phyloP scores from a whole-genome alignment of 225 moss, liverwort and hornwort genomes.

The Thuidium tamariscinum region DNA sequence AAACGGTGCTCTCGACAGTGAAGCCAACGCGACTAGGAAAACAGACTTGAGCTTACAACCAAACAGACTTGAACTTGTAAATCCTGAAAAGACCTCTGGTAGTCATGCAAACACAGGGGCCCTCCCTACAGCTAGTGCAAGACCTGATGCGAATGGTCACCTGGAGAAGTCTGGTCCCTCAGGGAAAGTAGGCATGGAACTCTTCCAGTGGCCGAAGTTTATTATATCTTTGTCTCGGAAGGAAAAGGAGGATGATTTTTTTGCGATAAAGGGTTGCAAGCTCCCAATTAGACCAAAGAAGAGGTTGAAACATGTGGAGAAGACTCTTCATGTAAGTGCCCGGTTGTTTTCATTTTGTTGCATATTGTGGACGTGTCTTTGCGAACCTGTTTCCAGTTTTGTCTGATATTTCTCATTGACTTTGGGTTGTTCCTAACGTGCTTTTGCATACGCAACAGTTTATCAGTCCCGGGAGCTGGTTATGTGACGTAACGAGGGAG shows the following conservation, averaged over 20 bases:
- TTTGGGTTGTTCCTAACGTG: not conserved
- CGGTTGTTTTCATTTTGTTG: not conserved
- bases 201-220: conserved; percentile 94
- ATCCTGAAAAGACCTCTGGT: conserved; percentile 39
- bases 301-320: conserved; percentile 86
- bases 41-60: conserved; percentile 36
- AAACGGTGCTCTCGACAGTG: conserved; percentile 36
- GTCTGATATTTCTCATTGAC: not conserved
- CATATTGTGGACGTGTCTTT: not conserved
- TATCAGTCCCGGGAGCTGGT: conserved; percentile 85
- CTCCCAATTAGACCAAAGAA: conserved; percentile 88
- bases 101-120: conserved; percentile 25
- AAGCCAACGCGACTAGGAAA: conserved; percentile 38
- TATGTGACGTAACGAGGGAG: conserved; percentile 74
- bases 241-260: conserved; percentile 92
- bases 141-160: conserved; percentile 43
- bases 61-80: conserved; percentile 12
- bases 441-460: conserved; percentile 30
- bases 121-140: conserved; percentile 23
- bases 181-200: conserved; percentile 77
- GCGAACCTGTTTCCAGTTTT: not conserved
- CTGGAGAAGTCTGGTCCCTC: conserved; percentile 45
- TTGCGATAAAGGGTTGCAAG: conserved; percentile 86
- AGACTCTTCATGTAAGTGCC: conserved; percentile 52
- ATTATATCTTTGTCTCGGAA: conserved; percentile 73